Evolutionary conservation across 2,329 filamentous ascomycete species (phyloP), one percentile per base, ranked within the genome.

Genomic region (Microcyclosporella mali): DNA sequence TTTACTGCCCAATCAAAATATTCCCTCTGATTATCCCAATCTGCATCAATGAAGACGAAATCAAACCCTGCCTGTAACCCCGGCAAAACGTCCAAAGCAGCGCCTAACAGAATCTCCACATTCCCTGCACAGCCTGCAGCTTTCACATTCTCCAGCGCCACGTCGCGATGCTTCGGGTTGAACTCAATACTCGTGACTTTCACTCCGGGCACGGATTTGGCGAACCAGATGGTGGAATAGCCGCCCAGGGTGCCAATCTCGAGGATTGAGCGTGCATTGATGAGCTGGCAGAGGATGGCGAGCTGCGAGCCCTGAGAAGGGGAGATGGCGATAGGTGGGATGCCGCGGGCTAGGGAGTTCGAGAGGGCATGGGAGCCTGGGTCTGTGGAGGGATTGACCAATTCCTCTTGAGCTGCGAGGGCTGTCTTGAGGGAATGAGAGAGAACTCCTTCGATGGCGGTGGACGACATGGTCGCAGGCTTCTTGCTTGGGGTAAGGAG

Each of bases 171-270:
- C 17, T 71, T 62, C 0, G 64, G 52, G 43, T 74, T 56, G 28
- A 73, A 65, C 51, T 79, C 75, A 37, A 79, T 65, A 35, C 66
- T 75, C 0, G 71, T 76, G 12, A 79, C 67, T 14, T 66, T 55
- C 3, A 65, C 52, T 15, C 60, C 54, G 0, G 64, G 62, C 9
- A 56, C 59, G 10, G 62, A 55, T 15, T 57, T 57, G 2, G 73
- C 74, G 37, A 79, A 65, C 66, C 71, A 78, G 41, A 78, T 73
- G 11, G 71, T 68, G 1, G 68, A 70, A 31, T 77, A 79, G 9
- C 70, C 75, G 12, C 75, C 75, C 16, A 79, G 56, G 0, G 74
- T 78, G 19, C 77, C 76, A 36, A 79, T 62, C 55, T 80, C 75
- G 28, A 79, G 70, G 2, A 72, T 62, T 7, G 25, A 14, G 21